Conservation (phyloP, 768 basidiomycete genomes). For the Termitomyces bulborhizus region DNA sequence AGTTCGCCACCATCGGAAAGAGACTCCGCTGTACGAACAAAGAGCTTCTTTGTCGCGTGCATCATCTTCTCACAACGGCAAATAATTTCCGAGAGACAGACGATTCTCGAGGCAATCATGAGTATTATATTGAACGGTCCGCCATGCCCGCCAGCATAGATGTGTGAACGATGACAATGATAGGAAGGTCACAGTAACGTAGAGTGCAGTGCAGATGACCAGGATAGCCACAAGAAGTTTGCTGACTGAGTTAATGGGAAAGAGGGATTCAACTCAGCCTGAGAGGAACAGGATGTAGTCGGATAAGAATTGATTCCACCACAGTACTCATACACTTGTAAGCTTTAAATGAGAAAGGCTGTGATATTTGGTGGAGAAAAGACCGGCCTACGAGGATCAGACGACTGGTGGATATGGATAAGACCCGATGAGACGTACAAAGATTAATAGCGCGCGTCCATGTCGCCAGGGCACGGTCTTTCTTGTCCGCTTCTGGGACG, state of each 20-base stretch:
- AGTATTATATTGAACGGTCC: conserved; percentile 15
- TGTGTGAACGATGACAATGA: conserved; percentile 27
- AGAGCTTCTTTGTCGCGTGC: conserved; percentile 29
- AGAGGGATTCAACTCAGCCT: conserved; percentile 37
- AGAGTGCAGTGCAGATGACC: conserved; percentile 22
- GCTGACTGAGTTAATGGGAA: conserved; percentile 23
- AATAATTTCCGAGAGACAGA: conserved; percentile 23
- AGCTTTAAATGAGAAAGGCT: conserved; percentile 19
- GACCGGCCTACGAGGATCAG: conserved; percentile 14
- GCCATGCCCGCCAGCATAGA: conserved; percentile 22
- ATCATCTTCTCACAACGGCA: conserved; percentile 20
- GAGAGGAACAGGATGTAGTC: conserved; percentile 46
- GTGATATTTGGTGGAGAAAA: conserved; percentile 17
- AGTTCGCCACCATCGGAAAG: conserved; percentile 26
- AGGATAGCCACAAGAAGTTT: conserved; percentile 23
- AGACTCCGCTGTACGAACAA: conserved; percentile 26
- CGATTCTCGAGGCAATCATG: conserved; percentile 9
- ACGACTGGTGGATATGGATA: background rate
- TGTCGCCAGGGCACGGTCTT: conserved; percentile 13
- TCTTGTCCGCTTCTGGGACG: conserved; percentile 14
- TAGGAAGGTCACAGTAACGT: conserved; percentile 23
- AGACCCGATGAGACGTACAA: conserved; percentile 10
- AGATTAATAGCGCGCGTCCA: conserved; percentile 16
- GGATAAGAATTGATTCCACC: conserved; percentile 34
- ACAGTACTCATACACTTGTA: conserved; percentile 25